Evolutionary conservation across 2,329 filamentous ascomycete species (phyloP).

Genomic region (Zasmidium angulare): DNA sequence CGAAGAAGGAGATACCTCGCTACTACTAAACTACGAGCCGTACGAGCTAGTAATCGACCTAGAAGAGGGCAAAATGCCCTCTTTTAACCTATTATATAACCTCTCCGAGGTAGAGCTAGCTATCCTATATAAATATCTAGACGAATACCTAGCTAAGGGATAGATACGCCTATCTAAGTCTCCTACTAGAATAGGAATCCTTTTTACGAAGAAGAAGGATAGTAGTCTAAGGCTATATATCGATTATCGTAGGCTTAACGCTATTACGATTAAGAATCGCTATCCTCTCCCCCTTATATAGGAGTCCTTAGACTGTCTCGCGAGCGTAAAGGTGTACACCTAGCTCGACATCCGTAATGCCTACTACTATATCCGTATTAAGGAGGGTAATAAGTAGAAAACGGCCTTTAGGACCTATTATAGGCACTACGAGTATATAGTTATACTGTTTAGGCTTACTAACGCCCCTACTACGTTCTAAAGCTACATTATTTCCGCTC

Average conservation of each 20-base stretch:
- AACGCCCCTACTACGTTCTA: constrained; percentile 30
- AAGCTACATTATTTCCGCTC: constrained; percentile 26
- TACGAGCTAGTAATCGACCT: neutral
- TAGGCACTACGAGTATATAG: constrained; percentile 25
- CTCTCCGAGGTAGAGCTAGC: neutral
- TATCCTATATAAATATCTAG: too few species aligned
- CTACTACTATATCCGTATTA: constrained; percentile 30
- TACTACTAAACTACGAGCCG: neutral
- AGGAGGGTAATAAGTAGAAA: constrained; percentile 24
- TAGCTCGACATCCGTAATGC: constrained; percentile 27
- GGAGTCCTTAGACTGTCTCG: constrained; percentile 26
- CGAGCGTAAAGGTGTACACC: constrained; percentile 17
- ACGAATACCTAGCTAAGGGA: too few species aligned
- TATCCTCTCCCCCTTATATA: constrained; percentile 30
- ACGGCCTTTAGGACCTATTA: constrained; percentile 26
- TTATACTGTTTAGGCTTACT: constrained; percentile 29
- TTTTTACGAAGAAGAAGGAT: constrained; percentile 23
- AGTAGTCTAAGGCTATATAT: constrained; percentile 27
- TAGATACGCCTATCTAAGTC: too few species aligned
- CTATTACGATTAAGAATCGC: constrained; percentile 33
- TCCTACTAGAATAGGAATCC: too few species aligned
- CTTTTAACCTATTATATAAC: neutral
- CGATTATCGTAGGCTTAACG: constrained; percentile 34
- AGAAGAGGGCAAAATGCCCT: neutral
- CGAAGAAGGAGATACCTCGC: neutral